Conservation (phyloP, 306 rosid species). For the Delonix regia region DNA sequence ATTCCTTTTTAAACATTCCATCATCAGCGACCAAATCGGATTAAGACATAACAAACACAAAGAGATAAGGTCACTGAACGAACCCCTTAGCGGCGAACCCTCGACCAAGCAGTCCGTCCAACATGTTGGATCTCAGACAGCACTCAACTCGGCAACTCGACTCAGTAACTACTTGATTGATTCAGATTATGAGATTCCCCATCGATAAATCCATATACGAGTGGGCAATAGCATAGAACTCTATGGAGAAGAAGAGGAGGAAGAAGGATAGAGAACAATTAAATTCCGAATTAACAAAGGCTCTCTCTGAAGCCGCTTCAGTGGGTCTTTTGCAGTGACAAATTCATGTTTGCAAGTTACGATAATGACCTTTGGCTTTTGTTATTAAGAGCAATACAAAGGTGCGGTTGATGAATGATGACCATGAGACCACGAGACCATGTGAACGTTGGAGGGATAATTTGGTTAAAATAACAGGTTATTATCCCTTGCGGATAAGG, state of each 20-base stretch:
- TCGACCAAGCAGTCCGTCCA: conserved; percentile 87
- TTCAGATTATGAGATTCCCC: conserved; percentile 35
- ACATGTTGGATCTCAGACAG: conserved; percentile 54
- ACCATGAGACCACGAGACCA: not conserved
- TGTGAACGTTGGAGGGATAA: conserved; percentile 43
- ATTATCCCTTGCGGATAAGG: not conserved
- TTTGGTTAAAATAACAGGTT: not conserved
- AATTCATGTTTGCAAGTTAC: conserved; percentile 37
- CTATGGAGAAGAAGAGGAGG: conserved; percentile 39
- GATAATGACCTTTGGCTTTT: conserved; percentile 40
- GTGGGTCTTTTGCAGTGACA: conserved; percentile 10
- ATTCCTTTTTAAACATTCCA: not conserved
- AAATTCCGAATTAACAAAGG: not conserved
- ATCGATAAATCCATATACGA: conserved; percentile 31
- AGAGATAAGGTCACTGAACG: conserved; percentile 25
- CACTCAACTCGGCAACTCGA: conserved; percentile 29
- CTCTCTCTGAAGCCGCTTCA: conserved; percentile 29
- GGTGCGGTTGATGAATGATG: not conserved
- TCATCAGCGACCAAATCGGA: not conserved
- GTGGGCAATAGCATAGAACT: conserved; percentile 42
- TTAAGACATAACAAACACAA: not conserved
- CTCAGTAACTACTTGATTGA: conserved; percentile 31
- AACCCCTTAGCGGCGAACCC: conserved; percentile 87
- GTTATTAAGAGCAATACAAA: not conserved
- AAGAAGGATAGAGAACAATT: not conserved